phyloP scores from a whole-genome alignment of 148 eudicot species.

The Polygonum maritimum region DNA sequence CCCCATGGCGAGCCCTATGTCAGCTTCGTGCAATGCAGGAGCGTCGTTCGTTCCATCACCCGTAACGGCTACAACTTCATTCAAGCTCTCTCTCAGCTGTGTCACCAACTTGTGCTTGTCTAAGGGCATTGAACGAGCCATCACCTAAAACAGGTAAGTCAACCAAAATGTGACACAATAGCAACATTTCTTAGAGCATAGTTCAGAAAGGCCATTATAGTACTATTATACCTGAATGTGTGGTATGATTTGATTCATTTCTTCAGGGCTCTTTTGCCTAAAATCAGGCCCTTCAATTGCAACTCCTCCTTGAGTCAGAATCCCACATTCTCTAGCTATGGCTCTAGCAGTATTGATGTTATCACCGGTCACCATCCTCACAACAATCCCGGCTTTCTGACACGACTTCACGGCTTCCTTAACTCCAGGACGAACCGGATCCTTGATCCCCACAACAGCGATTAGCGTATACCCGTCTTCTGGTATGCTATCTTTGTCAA shows the following conservation, averaged over 20 bases:
- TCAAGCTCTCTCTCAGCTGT: constrained; percentile 34
- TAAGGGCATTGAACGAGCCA: constrained; percentile 73
- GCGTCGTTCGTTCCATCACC: constrained; percentile 94
- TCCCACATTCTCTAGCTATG: constrained; percentile 87
- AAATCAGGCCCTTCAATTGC: constrained; percentile 75
- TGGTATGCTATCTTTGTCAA: constrained; percentile 31
- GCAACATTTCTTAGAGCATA: background rate
- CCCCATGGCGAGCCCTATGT: constrained; percentile 90
- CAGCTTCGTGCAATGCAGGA: constrained; percentile 82
- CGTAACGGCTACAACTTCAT: constrained; percentile 74
- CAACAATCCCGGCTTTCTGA: constrained; percentile 60
- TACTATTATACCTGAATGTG: constrained; percentile 47
- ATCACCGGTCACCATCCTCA: constrained; percentile 87
- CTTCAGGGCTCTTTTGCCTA: constrained; percentile 35
- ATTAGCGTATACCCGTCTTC: constrained; percentile 49
- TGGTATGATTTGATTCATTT: constrained; percentile 63
- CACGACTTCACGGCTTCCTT: constrained; percentile 76
- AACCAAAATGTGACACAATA: background rate
- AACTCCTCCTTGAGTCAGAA: constrained; percentile 53
- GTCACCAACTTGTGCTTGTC: constrained; percentile 65
- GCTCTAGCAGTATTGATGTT: constrained; percentile 84
- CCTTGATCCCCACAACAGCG: constrained; percentile 73
- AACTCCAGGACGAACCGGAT: constrained; percentile 83
- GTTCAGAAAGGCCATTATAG: background rate
- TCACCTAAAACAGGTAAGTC: constrained; percentile 28